Percentiles rank a stretch among this genome's conserved stretches.
Evolutionary conservation across 2,329 filamentous ascomycete genomes (phyloP).

Genomic region (Exophiala sp.): DNA sequence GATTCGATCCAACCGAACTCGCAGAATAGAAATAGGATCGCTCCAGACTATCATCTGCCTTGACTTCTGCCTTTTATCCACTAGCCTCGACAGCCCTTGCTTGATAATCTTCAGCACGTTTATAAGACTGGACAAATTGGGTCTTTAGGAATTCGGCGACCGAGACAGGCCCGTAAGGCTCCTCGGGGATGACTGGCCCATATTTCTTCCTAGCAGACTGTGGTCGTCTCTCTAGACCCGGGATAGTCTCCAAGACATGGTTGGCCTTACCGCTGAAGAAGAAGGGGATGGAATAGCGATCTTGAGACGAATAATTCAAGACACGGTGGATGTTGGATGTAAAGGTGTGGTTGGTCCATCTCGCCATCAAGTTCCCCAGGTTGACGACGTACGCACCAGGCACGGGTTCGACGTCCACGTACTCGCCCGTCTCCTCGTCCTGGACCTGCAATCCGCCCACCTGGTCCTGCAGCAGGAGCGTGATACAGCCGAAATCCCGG

Average conservation of each 20-base stretch:
- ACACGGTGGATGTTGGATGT: constrained; percentile 31
- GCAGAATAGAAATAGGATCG: too few relatives aligned
- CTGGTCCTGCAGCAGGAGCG: constrained; percentile 32
- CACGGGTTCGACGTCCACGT: constrained; percentile 42
- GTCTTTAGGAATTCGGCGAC: constrained; percentile 4
- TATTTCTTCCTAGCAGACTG: background rate
- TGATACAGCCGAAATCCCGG: constrained; percentile 34
- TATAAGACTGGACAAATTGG: constrained; percentile 8
- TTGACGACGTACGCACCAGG: constrained; percentile 31
- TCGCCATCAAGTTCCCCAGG: constrained; percentile 31
- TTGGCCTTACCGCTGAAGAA: constrained; percentile 8
- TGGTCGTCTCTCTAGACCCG: constrained; percentile 6
- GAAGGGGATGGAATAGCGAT: constrained; percentile 13
- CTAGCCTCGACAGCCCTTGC: background rate
- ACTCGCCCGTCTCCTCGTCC: constrained; percentile 37
- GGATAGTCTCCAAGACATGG: constrained; percentile 6
- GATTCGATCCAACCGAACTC: too few relatives aligned
- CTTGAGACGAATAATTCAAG: constrained; percentile 22
- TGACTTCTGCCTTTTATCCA: too few relatives aligned
- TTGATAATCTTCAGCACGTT: constrained; percentile 5
- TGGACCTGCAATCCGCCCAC: constrained; percentile 31
- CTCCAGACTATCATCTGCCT: too few relatives aligned
- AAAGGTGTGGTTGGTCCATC: constrained; percentile 31
- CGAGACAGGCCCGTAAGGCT: constrained; percentile 5
- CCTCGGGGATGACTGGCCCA: constrained; percentile 1